Conservation (phyloP, 2,329 filamentous ascomycete genomes). For the Lojkania enalia region DNA sequence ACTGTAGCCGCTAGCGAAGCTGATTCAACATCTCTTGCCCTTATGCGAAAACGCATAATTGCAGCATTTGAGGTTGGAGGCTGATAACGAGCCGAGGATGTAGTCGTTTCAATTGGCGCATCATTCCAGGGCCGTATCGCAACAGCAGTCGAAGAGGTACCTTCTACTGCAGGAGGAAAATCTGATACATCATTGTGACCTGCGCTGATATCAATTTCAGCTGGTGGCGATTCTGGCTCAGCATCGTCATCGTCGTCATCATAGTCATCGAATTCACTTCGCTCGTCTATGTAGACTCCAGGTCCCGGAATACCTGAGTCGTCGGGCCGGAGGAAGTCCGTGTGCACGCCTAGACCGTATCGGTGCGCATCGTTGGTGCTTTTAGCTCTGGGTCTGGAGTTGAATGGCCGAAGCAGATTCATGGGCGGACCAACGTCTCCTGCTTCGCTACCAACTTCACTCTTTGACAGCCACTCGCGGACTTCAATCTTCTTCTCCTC, state of each 20-base stretch:
- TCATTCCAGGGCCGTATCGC: conserved; percentile 55
- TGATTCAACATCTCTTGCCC: conserved; percentile 57
- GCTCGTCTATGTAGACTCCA: conserved; percentile 48
- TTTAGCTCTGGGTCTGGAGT: conserved; percentile 52
- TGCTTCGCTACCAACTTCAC: conserved; percentile 52
- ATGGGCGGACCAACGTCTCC: conserved; percentile 42
- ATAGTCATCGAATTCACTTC: conserved; percentile 43
- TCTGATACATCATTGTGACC: conserved; percentile 33
- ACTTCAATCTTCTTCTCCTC: conserved; percentile 59
- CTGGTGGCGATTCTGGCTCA: conserved; percentile 40
- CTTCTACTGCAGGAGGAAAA: conserved; percentile 32
- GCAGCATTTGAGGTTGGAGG: conserved; percentile 59
- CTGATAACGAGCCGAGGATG: conserved; percentile 47
- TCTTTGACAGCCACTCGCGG: conserved; percentile 55
- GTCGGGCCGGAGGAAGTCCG: conserved; percentile 35
- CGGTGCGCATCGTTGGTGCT: conserved; percentile 47
- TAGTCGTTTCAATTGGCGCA: conserved; percentile 38
- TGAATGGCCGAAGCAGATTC: conserved; percentile 32
- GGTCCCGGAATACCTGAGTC: conserved; percentile 55
- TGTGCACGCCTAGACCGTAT: conserved; percentile 37
- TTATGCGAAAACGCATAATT: conserved; percentile 56
- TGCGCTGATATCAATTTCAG: conserved; percentile 33
- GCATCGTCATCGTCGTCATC: conserved; percentile 41
- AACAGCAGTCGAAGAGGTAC: conserved; percentile 22
- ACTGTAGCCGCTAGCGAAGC: conserved; percentile 67